A percentile compares a stretch with the other conserved stretches of the same genome.
Evolutionary conservation across 495 filamentous ascomycete species (phyloP).

Genomic region (Lasiosphaeris hirsuta): DNA sequence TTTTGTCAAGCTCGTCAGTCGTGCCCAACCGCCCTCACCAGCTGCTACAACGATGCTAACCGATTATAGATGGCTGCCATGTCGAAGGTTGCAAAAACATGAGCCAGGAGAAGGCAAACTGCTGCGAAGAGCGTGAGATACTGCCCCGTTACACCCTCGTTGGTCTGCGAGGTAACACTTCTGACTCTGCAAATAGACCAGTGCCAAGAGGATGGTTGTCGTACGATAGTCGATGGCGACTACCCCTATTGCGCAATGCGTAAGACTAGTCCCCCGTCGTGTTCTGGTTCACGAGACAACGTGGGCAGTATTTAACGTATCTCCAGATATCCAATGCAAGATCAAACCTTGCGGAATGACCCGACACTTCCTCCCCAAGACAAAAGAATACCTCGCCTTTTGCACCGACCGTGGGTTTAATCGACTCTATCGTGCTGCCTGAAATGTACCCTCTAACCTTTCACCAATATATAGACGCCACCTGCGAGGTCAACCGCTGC

Average conservation of each 20-base stretch:
- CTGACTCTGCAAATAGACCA: constrained; percentile 10
- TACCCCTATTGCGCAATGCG: constrained; percentile 26
- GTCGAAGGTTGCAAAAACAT: constrained; percentile 21
- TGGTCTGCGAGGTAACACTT: no score
- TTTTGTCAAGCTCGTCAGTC: constrained; percentile 23
- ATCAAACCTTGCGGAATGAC: constrained; percentile 18
- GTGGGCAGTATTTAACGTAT: not conserved
- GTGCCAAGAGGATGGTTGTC: constrained; percentile 22
- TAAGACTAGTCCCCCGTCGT: constrained; percentile 1
- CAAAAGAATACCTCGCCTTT: constrained; percentile 23
- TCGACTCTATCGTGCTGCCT: not conserved
- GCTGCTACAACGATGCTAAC: not conserved
- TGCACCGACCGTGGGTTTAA: constrained; percentile 28
- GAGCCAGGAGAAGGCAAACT: constrained; percentile 21
- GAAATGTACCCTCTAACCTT: not conserved
- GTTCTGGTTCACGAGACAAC: no score
- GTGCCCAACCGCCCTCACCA: not conserved
- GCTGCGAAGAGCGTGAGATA: constrained; percentile 23
- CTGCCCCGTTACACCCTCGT: not conserved
- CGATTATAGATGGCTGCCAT: constrained; percentile 19
- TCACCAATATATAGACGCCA: constrained; percentile 23
- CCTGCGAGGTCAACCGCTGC: constrained; percentile 24
- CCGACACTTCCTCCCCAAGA: constrained; percentile 10
- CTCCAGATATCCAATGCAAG: constrained; percentile 17
- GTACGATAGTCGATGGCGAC: constrained; percentile 17